Percentiles rank a stretch among this genome's conserved stretches.
These are phyloP conservation scores for Papiliotrema flavescens DNA, from an alignment of 1,284 basidiomycete species.

Conservation along the genomic window DNA sequence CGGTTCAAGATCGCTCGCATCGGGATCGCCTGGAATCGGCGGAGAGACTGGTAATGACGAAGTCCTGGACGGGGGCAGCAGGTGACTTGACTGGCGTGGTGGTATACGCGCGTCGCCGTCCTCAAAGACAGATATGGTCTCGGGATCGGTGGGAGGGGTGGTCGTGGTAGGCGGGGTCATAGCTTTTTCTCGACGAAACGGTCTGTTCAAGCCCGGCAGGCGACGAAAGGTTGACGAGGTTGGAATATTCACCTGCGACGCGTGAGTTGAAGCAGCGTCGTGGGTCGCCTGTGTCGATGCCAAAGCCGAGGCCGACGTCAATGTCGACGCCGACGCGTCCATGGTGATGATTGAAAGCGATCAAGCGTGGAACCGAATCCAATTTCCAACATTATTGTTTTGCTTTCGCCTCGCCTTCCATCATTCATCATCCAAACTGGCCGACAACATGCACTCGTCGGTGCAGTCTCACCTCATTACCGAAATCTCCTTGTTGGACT, in stretches of 20 bases:
- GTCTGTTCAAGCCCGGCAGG: constrained; percentile 28
- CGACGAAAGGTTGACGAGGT: constrained; percentile 33
- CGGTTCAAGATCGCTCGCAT: constrained; percentile 18
- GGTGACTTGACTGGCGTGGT: background rate
- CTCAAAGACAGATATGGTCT: background rate
- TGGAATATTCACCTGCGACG: constrained; percentile 10
- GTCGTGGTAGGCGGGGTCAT: constrained; percentile 6
- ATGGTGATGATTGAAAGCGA: background rate
- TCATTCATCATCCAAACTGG: too few species aligned
- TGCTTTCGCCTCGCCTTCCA: too few species aligned
- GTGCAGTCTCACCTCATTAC: constrained; percentile 15
- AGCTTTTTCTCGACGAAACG: constrained; percentile 33
- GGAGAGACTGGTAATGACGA: constrained; percentile 3
- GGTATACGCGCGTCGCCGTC: background rate
- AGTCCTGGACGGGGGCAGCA: background rate
- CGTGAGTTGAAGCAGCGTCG: too few species aligned
- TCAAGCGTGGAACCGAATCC: background rate
- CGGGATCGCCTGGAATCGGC: background rate
- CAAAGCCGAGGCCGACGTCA: too few species aligned
- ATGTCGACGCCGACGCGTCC: background rate
- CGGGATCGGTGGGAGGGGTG: background rate
- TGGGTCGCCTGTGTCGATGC: too few species aligned
- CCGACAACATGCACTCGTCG: constrained; percentile 10
- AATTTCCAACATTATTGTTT: background rate
- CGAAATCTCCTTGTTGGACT: constrained; percentile 16